Percentiles rank a stretch among this genome's conserved stretches.
Evolutionary conservation across 2,329 filamentous ascomycete genomes (phyloP).

Genomic region (Cladosporium oxysporum): DNA sequence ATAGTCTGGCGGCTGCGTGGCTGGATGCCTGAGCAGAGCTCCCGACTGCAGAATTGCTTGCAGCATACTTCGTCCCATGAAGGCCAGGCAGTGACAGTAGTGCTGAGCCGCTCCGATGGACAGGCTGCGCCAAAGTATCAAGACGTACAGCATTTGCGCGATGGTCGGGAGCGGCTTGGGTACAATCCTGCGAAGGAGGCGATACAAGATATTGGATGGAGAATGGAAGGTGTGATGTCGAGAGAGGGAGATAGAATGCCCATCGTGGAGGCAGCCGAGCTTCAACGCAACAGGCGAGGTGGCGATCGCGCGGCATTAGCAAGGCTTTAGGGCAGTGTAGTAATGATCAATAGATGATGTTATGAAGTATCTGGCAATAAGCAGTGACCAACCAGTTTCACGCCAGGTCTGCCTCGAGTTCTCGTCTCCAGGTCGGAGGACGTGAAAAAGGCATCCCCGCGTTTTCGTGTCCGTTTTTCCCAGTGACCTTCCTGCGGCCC

Average conservation of each 20-base stretch:
- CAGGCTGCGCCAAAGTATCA: constrained; percentile 25
- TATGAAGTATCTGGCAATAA: not conserved
- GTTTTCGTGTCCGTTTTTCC: too few species aligned
- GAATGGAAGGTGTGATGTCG: constrained; percentile 29
- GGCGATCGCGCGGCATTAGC: constrained; percentile 34
- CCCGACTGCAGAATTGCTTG: constrained; percentile 24
- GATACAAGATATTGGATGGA: constrained; percentile 28
- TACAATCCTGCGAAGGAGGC: constrained; percentile 30
- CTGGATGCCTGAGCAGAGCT: constrained; percentile 25
- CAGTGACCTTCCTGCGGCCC: too few species aligned
- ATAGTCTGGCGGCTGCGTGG: constrained; percentile 32
- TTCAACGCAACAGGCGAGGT: constrained; percentile 26
- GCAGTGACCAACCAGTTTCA: too few species aligned
- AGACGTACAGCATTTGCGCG: constrained; percentile 29
- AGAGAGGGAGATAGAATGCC: constrained; percentile 23
- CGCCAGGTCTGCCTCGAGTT: too few species aligned
- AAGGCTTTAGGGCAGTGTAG: constrained; percentile 25
- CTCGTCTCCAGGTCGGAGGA: too few species aligned
- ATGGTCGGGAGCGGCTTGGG: constrained; percentile 32
- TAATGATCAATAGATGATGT: not conserved
- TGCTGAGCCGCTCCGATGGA: constrained; percentile 29
- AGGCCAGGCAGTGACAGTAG: constrained; percentile 21
- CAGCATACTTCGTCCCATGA: constrained; percentile 22
- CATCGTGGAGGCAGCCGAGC: constrained; percentile 6
- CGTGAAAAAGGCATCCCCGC: too few species aligned